Conservation (phyloP, 495 filamentous ascomycete genomes). For the Hypoxylon perforatum region DNA sequence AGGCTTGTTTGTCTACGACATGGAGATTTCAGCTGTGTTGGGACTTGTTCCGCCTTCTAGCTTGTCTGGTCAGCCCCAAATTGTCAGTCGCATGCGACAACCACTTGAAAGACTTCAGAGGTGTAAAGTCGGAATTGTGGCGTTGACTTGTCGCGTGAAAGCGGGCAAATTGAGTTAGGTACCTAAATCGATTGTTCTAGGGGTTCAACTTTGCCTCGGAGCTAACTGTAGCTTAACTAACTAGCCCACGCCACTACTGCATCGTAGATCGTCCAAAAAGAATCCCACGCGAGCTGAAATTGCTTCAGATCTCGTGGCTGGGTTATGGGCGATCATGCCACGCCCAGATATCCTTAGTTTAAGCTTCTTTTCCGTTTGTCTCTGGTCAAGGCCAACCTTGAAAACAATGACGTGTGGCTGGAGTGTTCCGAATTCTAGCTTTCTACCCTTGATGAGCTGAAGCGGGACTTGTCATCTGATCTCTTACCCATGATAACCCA, state of each 20-base stretch:
- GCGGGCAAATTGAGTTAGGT: too few species aligned
- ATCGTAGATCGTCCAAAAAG: conserved; percentile 31
- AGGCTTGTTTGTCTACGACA: not conserved
- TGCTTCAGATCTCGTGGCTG: conserved; percentile 4
- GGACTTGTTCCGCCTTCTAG: not conserved
- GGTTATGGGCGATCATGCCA: not conserved
- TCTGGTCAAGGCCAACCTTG: not conserved
- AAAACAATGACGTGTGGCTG: conserved; percentile 29
- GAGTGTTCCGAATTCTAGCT: conserved; percentile 1
- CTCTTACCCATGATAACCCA: too few species aligned
- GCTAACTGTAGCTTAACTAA: not conserved
- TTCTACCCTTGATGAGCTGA: conserved; percentile 38
- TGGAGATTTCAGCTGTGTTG: conserved; percentile 23
- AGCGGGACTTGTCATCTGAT: conserved; percentile 26
- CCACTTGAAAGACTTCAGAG: conserved; percentile 8
- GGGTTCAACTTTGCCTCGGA: not conserved
- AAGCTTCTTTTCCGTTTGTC: not conserved
- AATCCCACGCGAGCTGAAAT: conserved; percentile 22
- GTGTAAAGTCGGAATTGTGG: conserved; percentile 22
- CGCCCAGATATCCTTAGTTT: not conserved
- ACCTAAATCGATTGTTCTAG: not conserved
- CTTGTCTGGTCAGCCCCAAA: not conserved
- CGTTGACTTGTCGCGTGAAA: conserved; percentile 33
- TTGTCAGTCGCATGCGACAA: conserved; percentile 4
- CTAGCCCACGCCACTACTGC: conserved; percentile 8